Evolutionary conservation across 805 yeast species (phyloP).

Genomic region (Metschnikowia koreensis): DNA sequence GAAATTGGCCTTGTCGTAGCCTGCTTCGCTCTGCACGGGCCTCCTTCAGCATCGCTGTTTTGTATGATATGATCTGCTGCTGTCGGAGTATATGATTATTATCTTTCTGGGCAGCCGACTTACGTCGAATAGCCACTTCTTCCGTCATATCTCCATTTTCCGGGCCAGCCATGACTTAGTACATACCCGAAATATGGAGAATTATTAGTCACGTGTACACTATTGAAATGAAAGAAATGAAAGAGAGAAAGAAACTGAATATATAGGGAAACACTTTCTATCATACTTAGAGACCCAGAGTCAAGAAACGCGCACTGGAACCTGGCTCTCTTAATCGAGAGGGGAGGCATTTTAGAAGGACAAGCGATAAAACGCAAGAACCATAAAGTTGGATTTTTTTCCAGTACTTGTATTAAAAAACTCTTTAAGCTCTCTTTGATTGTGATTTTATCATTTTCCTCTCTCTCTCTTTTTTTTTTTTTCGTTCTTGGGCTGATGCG

Average conservation of each 20-base stretch:
- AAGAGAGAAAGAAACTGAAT: too few relatives aligned
- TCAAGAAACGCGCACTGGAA: neutral
- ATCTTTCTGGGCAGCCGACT: constrained; percentile 16
- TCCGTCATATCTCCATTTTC: neutral
- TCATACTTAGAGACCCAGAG: neutral
- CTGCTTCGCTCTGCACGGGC: constrained; percentile 25
- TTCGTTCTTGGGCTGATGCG: too few relatives aligned
- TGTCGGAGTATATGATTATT: constrained; percentile 18
- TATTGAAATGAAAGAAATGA: too few relatives aligned
- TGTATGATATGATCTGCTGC: constrained; percentile 29
- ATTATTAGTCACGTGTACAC: neutral
- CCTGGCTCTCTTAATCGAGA: neutral
- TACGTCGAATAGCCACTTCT: constrained; percentile 9
- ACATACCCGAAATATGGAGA: neutral
- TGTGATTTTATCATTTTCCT: too few relatives aligned
- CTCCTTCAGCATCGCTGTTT: constrained; percentile 24
- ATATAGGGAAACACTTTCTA: too few relatives aligned
- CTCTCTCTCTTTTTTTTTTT: too few relatives aligned
- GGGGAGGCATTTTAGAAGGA: too few relatives aligned
- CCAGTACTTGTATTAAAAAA: too few relatives aligned
- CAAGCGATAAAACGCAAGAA: too few relatives aligned
- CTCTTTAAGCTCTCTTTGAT: too few relatives aligned
- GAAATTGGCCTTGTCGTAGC: constrained; percentile 12
- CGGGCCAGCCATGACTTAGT: constrained; percentile 5
- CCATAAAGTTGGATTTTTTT: too few relatives aligned